Evolutionary conservation across 2,329 filamentous ascomycete species (phyloP).

Genomic region (Aschersonia sp.): DNA sequence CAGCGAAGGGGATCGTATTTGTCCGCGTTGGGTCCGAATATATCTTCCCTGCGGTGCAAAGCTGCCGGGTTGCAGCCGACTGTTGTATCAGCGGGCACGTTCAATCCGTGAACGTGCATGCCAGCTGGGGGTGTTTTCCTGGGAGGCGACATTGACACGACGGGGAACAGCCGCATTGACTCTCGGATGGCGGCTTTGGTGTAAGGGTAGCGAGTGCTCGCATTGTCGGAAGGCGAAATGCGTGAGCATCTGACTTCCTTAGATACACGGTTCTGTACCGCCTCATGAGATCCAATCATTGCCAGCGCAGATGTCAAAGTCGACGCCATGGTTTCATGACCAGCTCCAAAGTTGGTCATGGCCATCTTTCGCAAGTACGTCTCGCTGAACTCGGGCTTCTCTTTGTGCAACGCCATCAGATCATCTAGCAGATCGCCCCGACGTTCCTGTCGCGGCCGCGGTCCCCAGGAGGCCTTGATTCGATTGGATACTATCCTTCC

Average conservation of each 20-base stretch:
- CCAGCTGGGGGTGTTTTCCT: slow-evolving; percentile 26
- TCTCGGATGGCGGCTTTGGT: slow-evolving; percentile 31
- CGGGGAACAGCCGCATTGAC: slow-evolving; percentile 33
- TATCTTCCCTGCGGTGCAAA: slow-evolving; percentile 31
- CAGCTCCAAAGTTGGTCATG: slow-evolving; percentile 40
- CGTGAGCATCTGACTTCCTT: slow-evolving; percentile 15
- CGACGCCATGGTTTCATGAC: slow-evolving; percentile 39
- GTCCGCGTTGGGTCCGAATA: slow-evolving; percentile 32
- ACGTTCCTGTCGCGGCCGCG: slow-evolving; percentile 15
- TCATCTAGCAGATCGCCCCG: slow-evolving; percentile 29
- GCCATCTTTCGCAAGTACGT: slow-evolving; percentile 35
- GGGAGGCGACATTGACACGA: slow-evolving; percentile 35
- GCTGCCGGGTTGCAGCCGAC: slow-evolving; percentile 36
- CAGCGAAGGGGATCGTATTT: slow-evolving; percentile 32
- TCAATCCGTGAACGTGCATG: slow-evolving; percentile 21
- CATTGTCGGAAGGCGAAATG: slow-evolving; percentile 5
- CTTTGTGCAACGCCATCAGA: slow-evolving; percentile 28
- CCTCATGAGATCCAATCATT: slow-evolving; percentile 26
- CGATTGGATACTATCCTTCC: slow-evolving; percentile 17
- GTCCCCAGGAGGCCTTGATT: slow-evolving; percentile 14
- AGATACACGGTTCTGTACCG: slow-evolving; percentile 16
- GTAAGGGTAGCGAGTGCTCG: slow-evolving; percentile 7
- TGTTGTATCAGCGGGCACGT: slow-evolving; percentile 28
- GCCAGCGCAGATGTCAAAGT: slow-evolving; percentile 33
- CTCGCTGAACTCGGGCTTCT: slow-evolving; percentile 30